Base-by-base conservation (phyloP, 163 green algal genomes). In the Scenedesmus sp. region DNA sequence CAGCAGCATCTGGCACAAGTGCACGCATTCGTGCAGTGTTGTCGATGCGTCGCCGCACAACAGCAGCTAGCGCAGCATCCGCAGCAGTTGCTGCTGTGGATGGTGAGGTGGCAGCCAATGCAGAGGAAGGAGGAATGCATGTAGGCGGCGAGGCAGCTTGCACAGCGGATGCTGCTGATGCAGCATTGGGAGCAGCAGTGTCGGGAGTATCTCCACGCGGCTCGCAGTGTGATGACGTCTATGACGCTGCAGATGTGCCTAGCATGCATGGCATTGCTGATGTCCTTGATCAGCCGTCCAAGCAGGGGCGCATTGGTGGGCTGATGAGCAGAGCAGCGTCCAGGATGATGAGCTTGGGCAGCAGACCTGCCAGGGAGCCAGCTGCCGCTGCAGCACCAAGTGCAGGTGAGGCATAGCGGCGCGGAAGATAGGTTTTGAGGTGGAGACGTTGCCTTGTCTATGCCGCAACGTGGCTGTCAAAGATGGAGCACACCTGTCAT, bases 241-340 rank as follows among this genome's bases (percentile, higher is more conserved):
- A 20, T 51, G 85, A 90, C 22, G 43, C 24, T 37, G 70, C 46
- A 20, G 85, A 89, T 83, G 65, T 83, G 18, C 16, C 68, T 3
- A 81, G 56, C 56, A 22, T 6, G 18, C 53, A 73, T 49, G 61
- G 40, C 44, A n/a, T 9, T 35, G 43, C 65, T 44, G 85, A 83
- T 82, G 65, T 76, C 30, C n/a, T 56, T 53, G 70, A 90, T 30
- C 85, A 90, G 85, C 85, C 70, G n/a, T 35, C 70, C n/a, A 90
- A 90, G 72, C 70, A 35, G 24, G 46, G 72, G 1, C 46, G 72
- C 12, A 43, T 85, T 13, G 46, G 26, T 16, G 46, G 85, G 18
- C 51, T 90, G 20, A 81, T 85, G 44, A 85, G 46, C 85, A 70
- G 85, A 15, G 61, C 73, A 82, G 73, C 73, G 5, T 46, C 73